Evolutionary conservation across 78 protist genomes (phyloP), one percentile per base, ranked within the genome.

Genomic region (Paulinella micropora): DNA sequence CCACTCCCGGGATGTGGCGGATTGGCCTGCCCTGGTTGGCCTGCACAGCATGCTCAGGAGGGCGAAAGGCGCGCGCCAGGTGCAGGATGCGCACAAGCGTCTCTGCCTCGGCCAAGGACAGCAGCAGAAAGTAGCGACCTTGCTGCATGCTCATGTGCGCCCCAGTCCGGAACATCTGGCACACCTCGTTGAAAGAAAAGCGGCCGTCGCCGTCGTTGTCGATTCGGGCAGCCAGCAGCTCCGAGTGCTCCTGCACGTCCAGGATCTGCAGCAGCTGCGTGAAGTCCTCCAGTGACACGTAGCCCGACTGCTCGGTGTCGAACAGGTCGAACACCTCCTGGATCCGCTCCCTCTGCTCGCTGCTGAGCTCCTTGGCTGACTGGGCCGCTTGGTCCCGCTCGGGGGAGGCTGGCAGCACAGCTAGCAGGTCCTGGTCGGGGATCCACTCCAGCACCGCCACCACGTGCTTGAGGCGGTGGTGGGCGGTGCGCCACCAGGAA

Each of bases 31-130:
- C n/a, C n/a, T n/a, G n/a, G n/a, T n/a, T n/a, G n/a, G n/a, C n/a
- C n/a, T n/a, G n/a, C n/a, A n/a, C n/a, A n/a, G n/a, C n/a, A n/a
- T n/a, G n/a, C n/a, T n/a, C n/a, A n/a, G n/a, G n/a, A n/a, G n/a
- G n/a, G n/a, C n/a, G n/a, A n/a, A n/a, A n/a, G n/a, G n/a, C n/a
- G n/a, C n/a, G n/a, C n/a, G n/a, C n/a, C 39, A 81, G 37, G 28
- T 81, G 84, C 6, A 81, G 9, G 15, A 29, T 29, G 38, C 84
- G 9, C 0, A 93, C 90, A 1, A 93, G 0, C 23, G 94, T 91
- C 83, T 93, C 94, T 0, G 92, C 95, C 87, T 93, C 95, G 0
- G 90, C 93, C 28, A 93, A 89, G 23, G 93, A 64, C 69, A 93
- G 81, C 36, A 88, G 38, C 39, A 89, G 87, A 6, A 79, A 29